Conservation (phyloP, 176 grass and related monocot genomes). For the Aegilops speltoides region DNA sequence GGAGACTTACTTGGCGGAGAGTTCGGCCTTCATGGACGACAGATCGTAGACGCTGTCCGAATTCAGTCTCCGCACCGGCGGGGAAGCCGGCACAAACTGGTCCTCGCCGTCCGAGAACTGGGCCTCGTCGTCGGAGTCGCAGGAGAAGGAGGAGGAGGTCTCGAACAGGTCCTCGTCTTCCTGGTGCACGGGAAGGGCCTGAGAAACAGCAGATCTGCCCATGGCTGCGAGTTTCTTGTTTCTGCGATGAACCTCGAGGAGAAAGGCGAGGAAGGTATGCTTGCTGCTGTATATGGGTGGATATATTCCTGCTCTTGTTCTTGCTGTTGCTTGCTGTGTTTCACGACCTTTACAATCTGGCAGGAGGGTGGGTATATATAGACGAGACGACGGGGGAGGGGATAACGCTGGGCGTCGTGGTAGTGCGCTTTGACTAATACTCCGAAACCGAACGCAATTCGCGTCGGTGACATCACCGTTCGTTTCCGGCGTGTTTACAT, state of each 20-base stretch:
- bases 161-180: conserved; percentile 59
- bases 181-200: conserved; percentile 17
- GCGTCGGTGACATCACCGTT: conserved; percentile 29
- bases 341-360: conserved; percentile 19
- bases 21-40: conserved; percentile 58
- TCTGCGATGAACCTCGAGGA: not conserved
- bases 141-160: conserved; percentile 62
- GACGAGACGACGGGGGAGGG: not conserved
- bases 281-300: not conserved
- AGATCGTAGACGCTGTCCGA: conserved; percentile 53
- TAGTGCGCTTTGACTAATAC: conserved; percentile 44
- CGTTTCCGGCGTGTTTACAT: not conserved
- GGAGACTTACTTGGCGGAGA: conserved; percentile 65
- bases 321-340: conserved; percentile 1
- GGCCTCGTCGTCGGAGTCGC: conserved; percentile 40
- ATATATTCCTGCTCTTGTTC: conserved; percentile 20
- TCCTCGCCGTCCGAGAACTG: conserved; percentile 41
- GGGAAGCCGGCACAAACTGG: conserved; percentile 5
- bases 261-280: not conserved
- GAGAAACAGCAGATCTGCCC: conserved; percentile 31
- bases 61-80: conserved; percentile 26
- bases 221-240: not conserved
- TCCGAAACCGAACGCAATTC: conserved; percentile 1
- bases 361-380: conserved; percentile 29
- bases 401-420: conserved; percentile 34